Evolutionary conservation across 2,329 filamentous ascomycete species (phyloP).

Genomic region (Fusarium sp.): DNA sequence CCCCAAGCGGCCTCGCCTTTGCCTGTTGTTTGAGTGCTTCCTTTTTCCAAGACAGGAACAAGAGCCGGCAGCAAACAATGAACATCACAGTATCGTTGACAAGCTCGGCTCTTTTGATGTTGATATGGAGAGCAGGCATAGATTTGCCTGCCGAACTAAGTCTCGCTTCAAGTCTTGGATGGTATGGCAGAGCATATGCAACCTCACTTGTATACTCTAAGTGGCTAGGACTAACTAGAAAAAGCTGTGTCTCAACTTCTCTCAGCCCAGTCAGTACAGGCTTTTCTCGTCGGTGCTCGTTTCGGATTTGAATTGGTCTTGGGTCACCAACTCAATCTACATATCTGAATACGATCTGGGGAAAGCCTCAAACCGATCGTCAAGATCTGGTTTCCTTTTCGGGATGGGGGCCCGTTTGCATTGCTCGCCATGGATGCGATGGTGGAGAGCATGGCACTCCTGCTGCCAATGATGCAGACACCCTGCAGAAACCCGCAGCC

Average conservation of each 20-base stretch:
- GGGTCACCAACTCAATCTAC: constrained; percentile 17
- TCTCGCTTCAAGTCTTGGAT: constrained; percentile 30
- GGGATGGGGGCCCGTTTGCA: constrained; percentile 26
- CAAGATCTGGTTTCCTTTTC: constrained; percentile 32
- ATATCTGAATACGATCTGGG: constrained; percentile 31
- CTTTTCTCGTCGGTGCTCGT: constrained; percentile 20
- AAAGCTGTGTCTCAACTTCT: constrained; percentile 16
- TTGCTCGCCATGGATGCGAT: constrained; percentile 14
- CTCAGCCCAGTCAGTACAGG: not conserved
- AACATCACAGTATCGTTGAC: not conserved
- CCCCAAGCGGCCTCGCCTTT: constrained; percentile 13
- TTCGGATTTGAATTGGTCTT: constrained; percentile 21
- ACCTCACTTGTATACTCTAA: constrained; percentile 10
- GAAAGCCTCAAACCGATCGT: constrained; percentile 31
- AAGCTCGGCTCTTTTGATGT: constrained; percentile 16
- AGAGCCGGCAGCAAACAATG: constrained; percentile 31
- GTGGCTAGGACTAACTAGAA: constrained; percentile 1
- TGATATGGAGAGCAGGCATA: constrained; percentile 8
- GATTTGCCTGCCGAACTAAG: constrained; percentile 19
- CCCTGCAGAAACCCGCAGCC: constrained; percentile 28
- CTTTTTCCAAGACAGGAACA: constrained; percentile 23
- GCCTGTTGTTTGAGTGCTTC: constrained; percentile 6
- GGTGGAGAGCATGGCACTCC: constrained; percentile 28
- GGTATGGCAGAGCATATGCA: constrained; percentile 17
- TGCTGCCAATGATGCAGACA: constrained; percentile 29